A percentile compares a stretch with the other conserved stretches of the same genome.
Conservation (phyloP, 2,329 filamentous ascomycete genomes). For the Neurospora crassa region DNA sequence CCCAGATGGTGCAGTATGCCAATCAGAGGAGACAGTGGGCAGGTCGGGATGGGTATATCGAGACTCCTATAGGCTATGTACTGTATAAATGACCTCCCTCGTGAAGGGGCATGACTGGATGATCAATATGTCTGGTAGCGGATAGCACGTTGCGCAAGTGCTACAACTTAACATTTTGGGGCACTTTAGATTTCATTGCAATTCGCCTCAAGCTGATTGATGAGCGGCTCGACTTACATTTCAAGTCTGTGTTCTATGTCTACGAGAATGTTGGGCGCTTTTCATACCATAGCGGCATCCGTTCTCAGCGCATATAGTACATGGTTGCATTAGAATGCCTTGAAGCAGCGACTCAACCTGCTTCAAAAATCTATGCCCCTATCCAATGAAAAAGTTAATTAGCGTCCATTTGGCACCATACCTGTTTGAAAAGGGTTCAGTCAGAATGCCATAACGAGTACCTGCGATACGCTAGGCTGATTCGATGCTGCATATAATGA, state of each 20-base stretch:
- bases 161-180: not conserved
- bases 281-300: not conserved
- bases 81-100: not conserved
- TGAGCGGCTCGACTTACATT: not conserved
- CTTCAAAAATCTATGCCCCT: not conserved
- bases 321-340: not conserved
- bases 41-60: not conserved
- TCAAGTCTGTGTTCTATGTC: not conserved
- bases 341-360: not conserved
- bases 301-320: not conserved
- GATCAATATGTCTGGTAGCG: not conserved
- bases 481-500: not conserved
- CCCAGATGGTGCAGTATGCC: not conserved
- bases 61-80: not conserved
- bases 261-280: not conserved
- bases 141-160: not conserved
- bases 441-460: not conserved
- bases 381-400: not conserved
- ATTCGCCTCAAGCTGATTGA: not conserved
- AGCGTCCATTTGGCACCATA: not conserved
- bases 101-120: not conserved
- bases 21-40: not conserved
- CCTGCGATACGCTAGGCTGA: not conserved
- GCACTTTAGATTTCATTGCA: not conserved
- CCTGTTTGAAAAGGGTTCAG: not conserved